Evolutionary conservation across 2,329 filamentous ascomycete genomes (phyloP), one percentile per base, ranked within the genome.

Genomic region (Colletotrichum sansevieriae): DNA sequence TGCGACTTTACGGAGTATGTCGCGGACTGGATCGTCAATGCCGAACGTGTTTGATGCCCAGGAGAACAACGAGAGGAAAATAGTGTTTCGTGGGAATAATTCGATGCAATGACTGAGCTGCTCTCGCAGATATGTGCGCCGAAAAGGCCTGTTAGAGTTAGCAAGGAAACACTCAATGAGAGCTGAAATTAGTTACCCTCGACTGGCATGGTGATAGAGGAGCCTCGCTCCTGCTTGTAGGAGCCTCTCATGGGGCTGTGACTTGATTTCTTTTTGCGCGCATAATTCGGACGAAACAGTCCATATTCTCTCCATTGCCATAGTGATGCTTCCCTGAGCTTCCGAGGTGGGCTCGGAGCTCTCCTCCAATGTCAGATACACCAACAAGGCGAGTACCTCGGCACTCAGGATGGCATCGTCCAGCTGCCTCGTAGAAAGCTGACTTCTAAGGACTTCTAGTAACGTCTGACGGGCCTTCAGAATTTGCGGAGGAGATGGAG

Each of bases 1-100:
- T 0, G 88, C 78, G 74, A 85, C 85, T 75, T 84, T 83, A 20
- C 85, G 79, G 11, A 95, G 81, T 9, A 92, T 79, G 6, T 86
- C 83, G n/a, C 92, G 89, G 20, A 97, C 88, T 18, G 93, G 91
- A 73, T 97, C 92, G 70, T 94, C 88, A 62, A 96, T 85, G 25
- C 90, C 87, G 49, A 93, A 88, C 8, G 90, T 88, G 2, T 88
- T 84, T 75, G 95, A 91, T 70, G 92, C 90, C 83, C 90, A 92
- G n/a, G 90, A 86, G 71, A 91, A 91, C 0, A 96, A 80, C 1
- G 87, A 83, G 1, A 97, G 84, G 70, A 98, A 91, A 6, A 93
- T 84, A 1, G 89, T 92, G 79, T 97, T 98, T 56, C 84, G 83
- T 0, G 94, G 93, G 76, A 94, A 97, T 7, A 81, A 76, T 0